Percentiles rank a stretch among this genome's conserved stretches.
Conservation (phyloP, 2,329 filamentous ascomycete genomes). For the Aspergillus fijiensis region DNA sequence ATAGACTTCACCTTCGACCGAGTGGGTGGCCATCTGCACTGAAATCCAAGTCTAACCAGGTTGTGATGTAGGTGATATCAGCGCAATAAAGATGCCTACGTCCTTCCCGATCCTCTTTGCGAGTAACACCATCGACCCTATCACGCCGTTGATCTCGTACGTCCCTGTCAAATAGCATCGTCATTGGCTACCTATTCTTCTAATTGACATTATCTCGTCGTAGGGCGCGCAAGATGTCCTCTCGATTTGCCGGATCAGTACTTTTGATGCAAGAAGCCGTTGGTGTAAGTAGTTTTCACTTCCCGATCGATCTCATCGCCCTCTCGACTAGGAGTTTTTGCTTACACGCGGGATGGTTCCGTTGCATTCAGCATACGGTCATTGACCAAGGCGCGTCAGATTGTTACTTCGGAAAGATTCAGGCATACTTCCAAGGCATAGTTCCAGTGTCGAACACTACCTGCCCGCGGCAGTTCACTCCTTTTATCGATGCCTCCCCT, state of each 20-base stretch:
- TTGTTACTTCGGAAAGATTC: constrained; percentile 40
- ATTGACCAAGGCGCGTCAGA: constrained; percentile 36
- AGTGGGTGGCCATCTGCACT: too few relatives aligned
- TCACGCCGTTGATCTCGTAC: constrained; percentile 50
- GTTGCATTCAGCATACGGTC: constrained; percentile 35
- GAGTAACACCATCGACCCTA: constrained; percentile 56
- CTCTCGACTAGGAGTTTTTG: constrained; percentile 6
- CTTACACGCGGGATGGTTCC: constrained; percentile 1
- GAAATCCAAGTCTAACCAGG: constrained; percentile 5
- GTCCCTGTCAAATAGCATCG: not conserved
- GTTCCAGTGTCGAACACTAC: constrained; percentile 34
- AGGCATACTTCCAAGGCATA: constrained; percentile 38
- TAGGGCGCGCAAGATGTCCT: constrained; percentile 17
- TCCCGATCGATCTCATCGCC: constrained; percentile 1
- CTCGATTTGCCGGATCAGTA: constrained; percentile 15
- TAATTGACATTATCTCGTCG: constrained; percentile 5
- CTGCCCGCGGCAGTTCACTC: constrained; percentile 26
- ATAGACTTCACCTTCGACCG: too few relatives aligned
- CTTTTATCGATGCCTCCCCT: constrained; percentile 9
- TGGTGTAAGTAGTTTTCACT: constrained; percentile 18
- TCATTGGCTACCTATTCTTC: not conserved
- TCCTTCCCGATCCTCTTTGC: constrained; percentile 56
- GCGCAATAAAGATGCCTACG: constrained; percentile 8
- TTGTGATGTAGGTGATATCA: constrained; percentile 6
- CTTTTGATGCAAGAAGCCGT: constrained; percentile 18